phyloP scores from a whole-genome alignment of 495 filamentous ascomycete species.

The Delitschia confertaspora region DNA sequence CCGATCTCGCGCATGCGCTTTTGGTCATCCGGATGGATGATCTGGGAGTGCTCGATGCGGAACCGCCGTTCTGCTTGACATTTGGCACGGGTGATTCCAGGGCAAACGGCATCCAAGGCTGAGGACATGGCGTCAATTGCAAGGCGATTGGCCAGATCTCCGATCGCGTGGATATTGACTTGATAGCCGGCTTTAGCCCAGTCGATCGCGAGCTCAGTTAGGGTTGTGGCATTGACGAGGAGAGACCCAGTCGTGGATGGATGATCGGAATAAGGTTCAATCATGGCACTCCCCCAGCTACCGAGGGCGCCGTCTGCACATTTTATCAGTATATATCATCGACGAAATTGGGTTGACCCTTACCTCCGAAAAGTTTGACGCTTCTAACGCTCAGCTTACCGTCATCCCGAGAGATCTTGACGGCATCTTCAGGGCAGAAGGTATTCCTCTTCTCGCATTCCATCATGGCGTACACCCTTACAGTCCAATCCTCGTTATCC shows the following conservation, averaged over 20 bases:
- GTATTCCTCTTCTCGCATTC: constrained; percentile 54
- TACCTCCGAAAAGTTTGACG: constrained; percentile 54
- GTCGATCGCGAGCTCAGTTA: constrained; percentile 38
- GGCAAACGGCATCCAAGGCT: constrained; percentile 41
- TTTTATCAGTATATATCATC: too few relatives aligned
- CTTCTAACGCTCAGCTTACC: constrained; percentile 44
- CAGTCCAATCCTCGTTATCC: constrained; percentile 41
- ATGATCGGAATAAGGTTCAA: constrained; percentile 54
- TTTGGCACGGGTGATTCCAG: constrained; percentile 30
- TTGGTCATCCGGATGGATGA: constrained; percentile 55
- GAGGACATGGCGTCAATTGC: constrained; percentile 47
- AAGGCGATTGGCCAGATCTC: constrained; percentile 52
- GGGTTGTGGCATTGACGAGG: constrained; percentile 47
- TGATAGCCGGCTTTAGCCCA: constrained; percentile 47
- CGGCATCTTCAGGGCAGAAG: constrained; percentile 44
- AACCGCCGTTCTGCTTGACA: constrained; percentile 46
- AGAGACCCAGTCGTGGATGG: constrained; percentile 48
- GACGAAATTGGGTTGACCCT: background rate
- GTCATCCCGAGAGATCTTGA: constrained; percentile 34
- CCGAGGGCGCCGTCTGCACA: constrained; percentile 53
- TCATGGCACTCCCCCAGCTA: constrained; percentile 54
- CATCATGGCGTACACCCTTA: constrained; percentile 55
- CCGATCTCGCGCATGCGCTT: constrained; percentile 43
- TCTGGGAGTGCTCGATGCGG: constrained; percentile 58
- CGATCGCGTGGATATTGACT: constrained; percentile 58